phyloP scores from a whole-genome alignment of 148 eudicot genomes.

The Rhododendron ferrugineum region DNA sequence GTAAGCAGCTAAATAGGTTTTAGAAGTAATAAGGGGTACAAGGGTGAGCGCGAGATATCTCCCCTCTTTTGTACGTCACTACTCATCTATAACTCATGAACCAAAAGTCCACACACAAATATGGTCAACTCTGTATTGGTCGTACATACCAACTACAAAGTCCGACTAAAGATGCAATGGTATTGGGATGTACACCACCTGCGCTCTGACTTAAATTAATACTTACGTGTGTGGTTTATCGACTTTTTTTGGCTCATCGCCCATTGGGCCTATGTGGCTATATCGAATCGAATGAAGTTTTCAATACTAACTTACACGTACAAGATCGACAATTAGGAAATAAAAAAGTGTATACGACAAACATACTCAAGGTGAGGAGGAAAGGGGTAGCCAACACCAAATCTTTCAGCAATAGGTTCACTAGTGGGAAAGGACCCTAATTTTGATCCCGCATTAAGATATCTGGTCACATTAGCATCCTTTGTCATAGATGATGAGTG shows the following conservation, averaged over 20 bases:
- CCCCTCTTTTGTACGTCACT: background rate
- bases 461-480: conserved; percentile 25
- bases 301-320: background rate
- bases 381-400: conserved; percentile 83
- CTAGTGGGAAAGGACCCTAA: conserved; percentile 25
- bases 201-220: background rate
- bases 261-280: background rate
- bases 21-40: too few relatives aligned
- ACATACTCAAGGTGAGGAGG: conserved; percentile 85
- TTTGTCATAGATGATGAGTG: conserved; percentile 17
- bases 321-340: background rate
- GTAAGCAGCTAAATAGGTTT: background rate
- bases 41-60: background rate
- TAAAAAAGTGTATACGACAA: background rate
- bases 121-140: background rate
- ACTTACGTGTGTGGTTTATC: background rate
- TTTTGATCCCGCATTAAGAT: conserved; percentile 26
- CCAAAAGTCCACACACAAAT: background rate
- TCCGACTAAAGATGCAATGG: background rate
- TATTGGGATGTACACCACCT: background rate
- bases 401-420: conserved; percentile 76
- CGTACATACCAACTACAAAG: background rate
- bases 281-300: background rate
- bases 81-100: background rate
- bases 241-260: background rate